Base-by-base conservation (phyloP, 2,329 filamentous ascomycete genomes). In the Hypomyces rosellus region DNA sequence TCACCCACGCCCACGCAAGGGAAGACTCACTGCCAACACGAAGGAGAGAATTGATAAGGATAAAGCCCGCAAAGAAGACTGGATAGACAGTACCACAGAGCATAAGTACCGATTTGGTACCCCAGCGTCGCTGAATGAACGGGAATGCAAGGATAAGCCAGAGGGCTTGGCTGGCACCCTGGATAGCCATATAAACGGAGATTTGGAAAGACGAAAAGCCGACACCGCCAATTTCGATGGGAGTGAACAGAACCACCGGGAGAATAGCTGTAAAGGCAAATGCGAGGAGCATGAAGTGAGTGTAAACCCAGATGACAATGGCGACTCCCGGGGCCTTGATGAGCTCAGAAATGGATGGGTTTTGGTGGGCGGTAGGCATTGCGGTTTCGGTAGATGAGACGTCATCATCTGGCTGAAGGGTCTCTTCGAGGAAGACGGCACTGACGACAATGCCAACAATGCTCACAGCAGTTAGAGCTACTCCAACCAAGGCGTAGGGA, bases 121-220 rank as follows among this genome's bases (percentile, higher is more conserved):
- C 86, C 18, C 83, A 64, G 16, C 78, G 78, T 34, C 67, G 71
- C 61, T 92, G 87, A 1, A 92, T 65, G 0, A 74, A 69, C 1
- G 88, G 86, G 61, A 92, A 91, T 33, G 77, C 71, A 13, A 88
- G 55, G 0, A 92, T 72, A 2, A 89, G 77, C 86, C 87, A 92
- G 6, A 79, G 51, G 1, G 85, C 81, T 64, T 92, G 88, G 4
- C 80, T 74, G 14, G 78, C 68, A 12, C 88, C 88, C 18, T 75
- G 78, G 1, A 84, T 51, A 1, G 75, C 80, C 69, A 92, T 78
- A 67, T 85, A 79, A 2, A 82, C 58, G 1, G 85, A 84, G 54
- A 90, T 92, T 47, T 80, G 75, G 4, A 77, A 62, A 0, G 84
- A 71, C 0, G 73, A 67, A 63, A 90, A 85, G 3, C 75, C 78